Percentiles rank a stretch among this genome's conserved stretches.
These are phyloP conservation scores for Aspergillus japonicus DNA, from an alignment of 2,329 filamentous ascomycete genomes.

Conservation along the genomic window DNA sequence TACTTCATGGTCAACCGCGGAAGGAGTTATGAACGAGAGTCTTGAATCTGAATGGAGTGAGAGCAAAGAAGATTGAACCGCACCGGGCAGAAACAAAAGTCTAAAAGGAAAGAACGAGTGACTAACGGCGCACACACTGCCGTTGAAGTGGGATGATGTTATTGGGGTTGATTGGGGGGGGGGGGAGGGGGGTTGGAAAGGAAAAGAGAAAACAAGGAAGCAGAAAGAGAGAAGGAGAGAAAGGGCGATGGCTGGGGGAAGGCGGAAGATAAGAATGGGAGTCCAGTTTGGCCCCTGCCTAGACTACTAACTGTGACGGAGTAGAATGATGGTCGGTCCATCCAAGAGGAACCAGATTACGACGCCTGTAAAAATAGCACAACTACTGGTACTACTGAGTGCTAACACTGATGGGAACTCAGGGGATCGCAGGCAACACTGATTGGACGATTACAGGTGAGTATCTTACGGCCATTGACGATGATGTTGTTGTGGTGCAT, in stretches of 20 bases:
- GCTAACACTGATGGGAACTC: background rate
- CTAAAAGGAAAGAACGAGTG: conserved; percentile 21
- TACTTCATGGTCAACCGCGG: conserved; percentile 52
- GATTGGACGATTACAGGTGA: background rate
- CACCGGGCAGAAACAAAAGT: background rate
- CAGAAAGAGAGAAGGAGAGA: conserved; percentile 13
- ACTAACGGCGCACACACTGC: conserved; percentile 23
- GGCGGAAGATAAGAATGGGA: conserved; percentile 15
- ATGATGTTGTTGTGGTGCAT: too few relatives aligned
- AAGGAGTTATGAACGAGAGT: conserved; percentile 11
- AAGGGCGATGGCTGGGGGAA: conserved; percentile 11
- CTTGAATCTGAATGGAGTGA: conserved; percentile 7
- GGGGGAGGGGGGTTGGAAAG: conserved; percentile 1
- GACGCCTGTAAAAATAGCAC: conserved; percentile 8
- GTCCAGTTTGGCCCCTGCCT: background rate
- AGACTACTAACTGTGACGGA: too few relatives aligned
- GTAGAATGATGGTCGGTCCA: background rate
- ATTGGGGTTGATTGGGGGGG: background rate
- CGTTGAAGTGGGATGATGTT: conserved; percentile 7
- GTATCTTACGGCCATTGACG: too few relatives aligned
- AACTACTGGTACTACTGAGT: too few relatives aligned
- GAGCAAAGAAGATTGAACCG: conserved; percentile 1
- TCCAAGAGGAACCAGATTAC: background rate
- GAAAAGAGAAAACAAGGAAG: conserved; percentile 5
- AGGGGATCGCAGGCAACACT: background rate